Percentiles rank a stretch among this genome's conserved stretches.
Evolutionary conservation across 2,329 filamentous ascomycete species (phyloP).

Genomic region (Aureobasidium sp.): DNA sequence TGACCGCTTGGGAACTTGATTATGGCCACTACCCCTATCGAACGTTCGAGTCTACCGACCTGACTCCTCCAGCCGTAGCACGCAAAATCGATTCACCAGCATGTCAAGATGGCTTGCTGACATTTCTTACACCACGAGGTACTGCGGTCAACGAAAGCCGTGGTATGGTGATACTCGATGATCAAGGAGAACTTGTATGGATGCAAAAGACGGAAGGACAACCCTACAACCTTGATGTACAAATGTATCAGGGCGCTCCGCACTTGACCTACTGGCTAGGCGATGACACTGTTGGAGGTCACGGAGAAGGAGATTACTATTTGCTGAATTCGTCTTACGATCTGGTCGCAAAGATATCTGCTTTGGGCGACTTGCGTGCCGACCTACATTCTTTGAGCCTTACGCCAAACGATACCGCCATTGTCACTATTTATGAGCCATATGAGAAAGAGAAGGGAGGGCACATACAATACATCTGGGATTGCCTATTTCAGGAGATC

Average conservation of each 20-base stretch:
- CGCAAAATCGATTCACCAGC: conserved; percentile 1
- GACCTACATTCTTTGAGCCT: conserved; percentile 41
- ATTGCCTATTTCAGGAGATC: conserved; percentile 39
- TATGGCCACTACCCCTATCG: conserved; percentile 15
- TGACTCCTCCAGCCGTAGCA: conserved; percentile 7
- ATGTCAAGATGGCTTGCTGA: conserved; percentile 12
- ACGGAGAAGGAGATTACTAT: conserved; percentile 29
- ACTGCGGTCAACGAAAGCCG: conserved; percentile 24
- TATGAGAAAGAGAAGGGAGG: conserved; percentile 26
- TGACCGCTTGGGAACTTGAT: conserved; percentile 6
- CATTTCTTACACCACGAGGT: conserved; percentile 28
- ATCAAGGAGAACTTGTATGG: conserved; percentile 27
- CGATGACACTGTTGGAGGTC: conserved; percentile 30
- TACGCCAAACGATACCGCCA: conserved; percentile 35
- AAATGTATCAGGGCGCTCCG: conserved; percentile 29
- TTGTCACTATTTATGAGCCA: conserved; percentile 38
- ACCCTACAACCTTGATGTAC: conserved; percentile 31
- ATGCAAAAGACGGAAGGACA: conserved; percentile 26
- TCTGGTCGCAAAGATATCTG: conserved; percentile 32
- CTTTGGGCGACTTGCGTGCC: conserved; percentile 26
- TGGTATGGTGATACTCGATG: conserved; percentile 27
- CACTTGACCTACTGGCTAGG: conserved; percentile 35
- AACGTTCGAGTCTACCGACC: conserved; percentile 7
- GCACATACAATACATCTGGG: conserved; percentile 34
- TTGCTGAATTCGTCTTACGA: conserved; percentile 31